These are phyloP conservation scores for Teratosphaeria zuluensis DNA, from an alignment of 2,329 filamentous ascomycete species.

Conservation along the genomic window DNA sequence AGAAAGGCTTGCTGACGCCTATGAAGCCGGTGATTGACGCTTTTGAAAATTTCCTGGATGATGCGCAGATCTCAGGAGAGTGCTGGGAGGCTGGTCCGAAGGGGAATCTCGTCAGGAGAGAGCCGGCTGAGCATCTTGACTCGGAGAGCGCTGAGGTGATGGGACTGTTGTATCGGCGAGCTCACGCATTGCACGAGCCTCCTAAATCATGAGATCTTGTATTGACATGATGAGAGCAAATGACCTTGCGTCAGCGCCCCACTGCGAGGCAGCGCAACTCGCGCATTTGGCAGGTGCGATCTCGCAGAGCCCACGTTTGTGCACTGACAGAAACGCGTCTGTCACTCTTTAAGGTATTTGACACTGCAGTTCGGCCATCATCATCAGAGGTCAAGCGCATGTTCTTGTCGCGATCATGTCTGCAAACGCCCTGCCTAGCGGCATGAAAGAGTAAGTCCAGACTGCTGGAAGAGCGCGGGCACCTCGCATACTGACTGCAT, in stretches of 20 bases:
- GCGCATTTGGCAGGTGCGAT: too few relatives aligned
- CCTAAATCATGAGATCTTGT: not conserved
- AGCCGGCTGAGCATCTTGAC: conserved; percentile 25
- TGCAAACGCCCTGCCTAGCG: not conserved
- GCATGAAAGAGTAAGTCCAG: not conserved
- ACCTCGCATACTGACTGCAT: not conserved
- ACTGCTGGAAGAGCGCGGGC: not conserved
- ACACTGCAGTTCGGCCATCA: too few relatives aligned
- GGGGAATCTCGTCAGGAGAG: conserved; percentile 21
- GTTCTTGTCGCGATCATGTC: conserved; percentile 29
- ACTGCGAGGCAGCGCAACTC: not conserved
- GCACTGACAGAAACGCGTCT: too few relatives aligned
- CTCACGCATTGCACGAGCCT: conserved; percentile 14
- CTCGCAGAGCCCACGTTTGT: too few relatives aligned
- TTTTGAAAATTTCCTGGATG: conserved; percentile 30
- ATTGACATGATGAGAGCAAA: not conserved
- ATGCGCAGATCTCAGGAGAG: conserved; percentile 28
- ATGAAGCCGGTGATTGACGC: conserved; percentile 33
- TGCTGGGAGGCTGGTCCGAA: conserved; percentile 34
- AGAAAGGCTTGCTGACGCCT: conserved; percentile 26
- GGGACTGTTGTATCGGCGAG: conserved; percentile 13
- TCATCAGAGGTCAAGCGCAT: not conserved
- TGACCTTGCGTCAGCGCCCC: not conserved
- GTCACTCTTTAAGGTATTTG: too few relatives aligned
- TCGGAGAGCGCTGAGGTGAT: conserved; percentile 18